phyloP scores from a whole-genome alignment of 371 early-diverging fungal genomes.

The Umbelopsis sp. region DNA sequence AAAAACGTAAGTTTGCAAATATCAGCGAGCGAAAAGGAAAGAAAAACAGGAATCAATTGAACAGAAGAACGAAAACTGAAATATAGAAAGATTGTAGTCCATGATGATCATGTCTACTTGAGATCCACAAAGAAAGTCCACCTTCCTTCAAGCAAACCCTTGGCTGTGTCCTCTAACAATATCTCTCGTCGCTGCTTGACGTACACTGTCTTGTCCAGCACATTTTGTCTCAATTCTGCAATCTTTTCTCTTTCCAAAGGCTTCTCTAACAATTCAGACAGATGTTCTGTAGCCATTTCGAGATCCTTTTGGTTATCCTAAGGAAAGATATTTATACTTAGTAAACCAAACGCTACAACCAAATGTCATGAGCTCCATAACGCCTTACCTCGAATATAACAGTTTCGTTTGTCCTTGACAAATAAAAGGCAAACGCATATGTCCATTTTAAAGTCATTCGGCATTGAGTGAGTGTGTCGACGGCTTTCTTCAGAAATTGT shows the following conservation, averaged over 20 bases:
- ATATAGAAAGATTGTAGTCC: too few relatives aligned
- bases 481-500: slow-evolving; percentile 93
- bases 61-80: too few relatives aligned
- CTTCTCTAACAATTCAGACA: slow-evolving; percentile 87
- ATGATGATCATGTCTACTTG: slow-evolving; percentile 1
- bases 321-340: neutral
- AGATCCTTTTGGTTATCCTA: slow-evolving; percentile 93
- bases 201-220: slow-evolving; percentile 85
- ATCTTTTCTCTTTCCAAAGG: slow-evolving; percentile 78
- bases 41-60: neutral
- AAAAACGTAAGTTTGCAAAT: neutral
- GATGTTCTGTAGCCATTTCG: slow-evolving; percentile 92
- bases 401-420: slow-evolving; percentile 83
- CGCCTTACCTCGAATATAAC: slow-evolving; percentile 78
- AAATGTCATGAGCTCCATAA: neutral
- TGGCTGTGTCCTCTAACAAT: slow-evolving; percentile 77
- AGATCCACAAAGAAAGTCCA: slow-evolving; percentile 64
- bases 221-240: slow-evolving; percentile 72
- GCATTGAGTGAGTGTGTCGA: slow-evolving; percentile 84
- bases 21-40: neutral
- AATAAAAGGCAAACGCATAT: slow-evolving; percentile 95
- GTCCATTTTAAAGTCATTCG: slow-evolving; percentile 96
- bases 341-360: neutral
- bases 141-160: slow-evolving; percentile 75
- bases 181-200: slow-evolving; percentile 75